Base-by-base conservation (phyloP, 345 rosid genomes). In the Boechera divaricarpa region DNA sequence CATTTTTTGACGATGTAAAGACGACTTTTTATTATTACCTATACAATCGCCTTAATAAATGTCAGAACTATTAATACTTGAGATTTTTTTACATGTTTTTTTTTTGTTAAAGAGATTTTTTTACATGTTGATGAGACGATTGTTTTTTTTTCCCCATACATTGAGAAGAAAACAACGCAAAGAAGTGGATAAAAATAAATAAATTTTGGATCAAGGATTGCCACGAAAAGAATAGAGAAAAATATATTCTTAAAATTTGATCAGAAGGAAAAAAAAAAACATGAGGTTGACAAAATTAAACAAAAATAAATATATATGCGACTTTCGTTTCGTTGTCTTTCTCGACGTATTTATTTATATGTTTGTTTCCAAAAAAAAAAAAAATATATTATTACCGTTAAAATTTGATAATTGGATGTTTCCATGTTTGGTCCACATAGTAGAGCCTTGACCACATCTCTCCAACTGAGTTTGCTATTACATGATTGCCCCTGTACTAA, bases 361-460 rank as follows among this genome's bases (percentile, higher is more conserved):
- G 15, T 58, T 53, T 32, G 44, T 63, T 70, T 56, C 76, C 66
- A 52, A 4, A 70, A 45, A 57, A 42, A 13, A 42, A 45, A 44
- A 24, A 18, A 21, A 29, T 1, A 0, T 39, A 24, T 10, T 6
- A 55, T 63, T 36, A 77, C 80, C 80, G 80, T 77, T 77, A 70
- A 77, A 77, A 45, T n/a, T 63, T 9, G 60, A 70, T 63, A 45
- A 77, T 77, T 77, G 76, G 67, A 49, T 72, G 60, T 72, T 72
- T 47, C 24, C 67, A 63, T 73, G 77, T 73, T 39, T 52, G 70
- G 77, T 73, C 65, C 78, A 65, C 72, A 56, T 44, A 39, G n/a
- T 75, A 67, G 72, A 49, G 69, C 74, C 80, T 70, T 70, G 70
- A 55, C 80, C 80, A 77, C 76, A 77, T 57, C 63, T 77, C 63